Base-by-base conservation (phyloP, 108 stramenopile genomes). In the Pseudonitzschia multiseries region DNA sequence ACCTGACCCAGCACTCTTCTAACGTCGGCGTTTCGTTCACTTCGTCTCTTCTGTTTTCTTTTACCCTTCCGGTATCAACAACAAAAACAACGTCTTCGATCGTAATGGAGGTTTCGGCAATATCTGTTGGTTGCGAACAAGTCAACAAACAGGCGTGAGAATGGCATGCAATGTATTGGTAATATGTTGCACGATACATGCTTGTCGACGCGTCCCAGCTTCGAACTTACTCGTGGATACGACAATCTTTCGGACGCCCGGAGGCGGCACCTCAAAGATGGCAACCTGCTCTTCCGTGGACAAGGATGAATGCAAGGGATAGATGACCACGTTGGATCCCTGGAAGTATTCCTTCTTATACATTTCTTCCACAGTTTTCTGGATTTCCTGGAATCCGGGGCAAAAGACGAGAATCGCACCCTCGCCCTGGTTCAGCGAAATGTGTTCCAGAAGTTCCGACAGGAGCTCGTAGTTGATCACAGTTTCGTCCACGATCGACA, bases 401-500 rank as follows among this genome's bases (percentile, higher is more conserved):
- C 95, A 73, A 74, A 97, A 97, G 26, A 96, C 91, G 22, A 97
- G 77, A 50, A 97, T 91, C 9, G 89, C 90, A 32, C 89, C 93
- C 21, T 88, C 88, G 48, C 75, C 89, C 32, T 84, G 65, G 26
- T 81, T 69, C n/a, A 72, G 69, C 46, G 78, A 80, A 32, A 87
- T 88, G 62, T 87, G 71, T 57, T 83, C 79, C 18, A 91, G 18
- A 28, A 92, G 76, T 26, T 82, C 68, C 22, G 81, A 81, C 12
- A 94, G 61, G 33, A 94, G 71, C 51, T 84, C 83, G 65, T 90
- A 93, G 74, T 93, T 91, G 29, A 90, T 89, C 14, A 87, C 76
- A 29, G 76, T 78, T 71, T 96, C 90, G 48, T 94, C 87, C 17
- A 91, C 88, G 22, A 88, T 78, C 29, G 87, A 86, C 33, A 93